Evolutionary conservation across 371 early-diverging fungal species (phyloP).

Genomic region (Mucor irregularis): DNA sequence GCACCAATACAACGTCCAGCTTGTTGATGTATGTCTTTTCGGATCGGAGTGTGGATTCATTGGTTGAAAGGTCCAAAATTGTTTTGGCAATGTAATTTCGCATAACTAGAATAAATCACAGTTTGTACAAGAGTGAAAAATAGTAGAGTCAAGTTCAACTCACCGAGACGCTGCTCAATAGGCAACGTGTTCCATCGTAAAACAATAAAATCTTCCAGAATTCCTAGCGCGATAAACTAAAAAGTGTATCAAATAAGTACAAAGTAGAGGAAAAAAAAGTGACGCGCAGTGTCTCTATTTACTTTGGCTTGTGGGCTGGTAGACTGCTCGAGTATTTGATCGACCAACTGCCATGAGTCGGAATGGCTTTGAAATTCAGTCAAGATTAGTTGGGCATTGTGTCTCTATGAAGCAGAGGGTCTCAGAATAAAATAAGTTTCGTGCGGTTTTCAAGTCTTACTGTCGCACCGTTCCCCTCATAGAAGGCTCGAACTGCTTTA

Average conservation of each 20-base stretch:
- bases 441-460: neutral
- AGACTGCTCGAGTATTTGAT: constrained; percentile 86
- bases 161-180: constrained; percentile 79
- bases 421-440: neutral
- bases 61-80: constrained; percentile 78
- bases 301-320: constrained; percentile 81
- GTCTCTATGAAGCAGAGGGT: constrained; percentile 53
- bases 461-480: neutral
- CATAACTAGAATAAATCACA: constrained; percentile 59
- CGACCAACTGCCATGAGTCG: constrained; percentile 92
- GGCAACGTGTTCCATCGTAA: constrained; percentile 95
- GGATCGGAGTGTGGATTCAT: constrained; percentile 64
- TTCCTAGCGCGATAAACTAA: constrained; percentile 88
- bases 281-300: constrained; percentile 3
- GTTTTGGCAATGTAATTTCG: constrained; percentile 85
- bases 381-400: constrained; percentile 69
- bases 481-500: too few species aligned
- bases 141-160: neutral
- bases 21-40: constrained; percentile 77
- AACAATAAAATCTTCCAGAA: constrained; percentile 93
- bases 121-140: neutral
- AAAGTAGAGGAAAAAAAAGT: neutral
- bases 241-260: too few species aligned
- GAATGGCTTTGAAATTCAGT: constrained; percentile 93
- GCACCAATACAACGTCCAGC: constrained; percentile 89